phyloP scores from a whole-genome alignment of 2,329 filamentous ascomycete species.

The Paecilomyces sp. region DNA sequence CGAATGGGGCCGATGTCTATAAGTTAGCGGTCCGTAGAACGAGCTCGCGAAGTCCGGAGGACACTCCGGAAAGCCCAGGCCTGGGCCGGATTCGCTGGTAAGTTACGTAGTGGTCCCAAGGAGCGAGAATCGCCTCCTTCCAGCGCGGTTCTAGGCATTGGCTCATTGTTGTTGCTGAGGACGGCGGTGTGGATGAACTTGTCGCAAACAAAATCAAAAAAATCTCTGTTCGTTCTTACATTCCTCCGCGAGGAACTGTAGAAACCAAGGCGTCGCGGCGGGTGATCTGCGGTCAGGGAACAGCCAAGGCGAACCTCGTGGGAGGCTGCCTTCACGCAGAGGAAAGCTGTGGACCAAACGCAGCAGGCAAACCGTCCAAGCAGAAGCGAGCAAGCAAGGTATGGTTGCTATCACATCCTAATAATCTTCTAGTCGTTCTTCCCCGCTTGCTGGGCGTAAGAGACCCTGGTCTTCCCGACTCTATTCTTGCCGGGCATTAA shows the following conservation, averaged over 20 bases:
- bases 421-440: background rate
- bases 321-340: background rate
- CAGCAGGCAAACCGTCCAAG: background rate
- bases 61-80: background rate
- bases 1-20: background rate
- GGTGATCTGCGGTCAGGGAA: background rate
- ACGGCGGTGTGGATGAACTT: background rate
- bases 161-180: background rate
- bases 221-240: background rate
- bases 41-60: background rate
- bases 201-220: background rate
- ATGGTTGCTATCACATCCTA: background rate
- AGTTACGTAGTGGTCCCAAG: background rate
- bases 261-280: background rate
- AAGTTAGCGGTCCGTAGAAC: background rate
- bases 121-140: background rate
- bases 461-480: background rate
- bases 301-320: background rate
- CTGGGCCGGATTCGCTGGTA: background rate
- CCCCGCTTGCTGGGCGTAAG: background rate
- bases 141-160: background rate
- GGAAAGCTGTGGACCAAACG: background rate
- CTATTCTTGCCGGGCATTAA: background rate
- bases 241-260: background rate
- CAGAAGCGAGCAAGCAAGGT: background rate